Evolutionary conservation across 2,329 filamentous ascomycete species (phyloP), one percentile per base, ranked within the genome.

Genomic region (Trichoderma aggressivum): DNA sequence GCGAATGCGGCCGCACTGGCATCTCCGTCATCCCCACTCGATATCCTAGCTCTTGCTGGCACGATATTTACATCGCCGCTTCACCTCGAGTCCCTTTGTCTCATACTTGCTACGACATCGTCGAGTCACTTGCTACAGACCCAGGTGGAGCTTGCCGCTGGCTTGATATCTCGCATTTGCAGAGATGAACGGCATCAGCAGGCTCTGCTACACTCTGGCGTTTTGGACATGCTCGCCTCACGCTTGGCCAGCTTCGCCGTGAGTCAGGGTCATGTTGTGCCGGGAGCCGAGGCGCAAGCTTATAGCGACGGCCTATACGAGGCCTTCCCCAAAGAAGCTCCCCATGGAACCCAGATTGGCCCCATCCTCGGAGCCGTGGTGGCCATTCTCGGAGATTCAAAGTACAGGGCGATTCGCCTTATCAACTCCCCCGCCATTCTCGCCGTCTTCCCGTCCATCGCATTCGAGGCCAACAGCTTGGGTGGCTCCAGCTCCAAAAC

Each of bases 181-280:
- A 86, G 84, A 21, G 88, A 91, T 73, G 90, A 94, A 72, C 82
- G 82, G 12, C 90, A 96, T 73, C 93, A 92, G 80, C 87, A 88
- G 72, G 83, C 87, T n/a, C 82, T 98, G 69, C 88, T 92, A 12
- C 90, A 90, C 47, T 86, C 85, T 12, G 92, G 93, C 7, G 86
- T 97, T 30, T 84, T 98, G 39, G 93, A 97, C 80, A 88, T 91
- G 14, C 85, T 98, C 32, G 91, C 93, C 30, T 86, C 89, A 6
- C 90, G 90, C 74, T 82, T 98, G 71, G 93, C 89, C 66, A 90
- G 86, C 70, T 91, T 92, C 77, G 88, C 91, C 55, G 89, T 92
- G 2, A 84, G 87, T 7, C 86, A 90, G 72, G 91, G 91, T 11
- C 87, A 90, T 73, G 90, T 93, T n/a, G 80, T 92, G 43, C 90